Percentiles rank a stretch among this genome's conserved stretches.
phyloP scores from a whole-genome alignment of 306 rosid species.

The Lathyrus tuberosus region DNA sequence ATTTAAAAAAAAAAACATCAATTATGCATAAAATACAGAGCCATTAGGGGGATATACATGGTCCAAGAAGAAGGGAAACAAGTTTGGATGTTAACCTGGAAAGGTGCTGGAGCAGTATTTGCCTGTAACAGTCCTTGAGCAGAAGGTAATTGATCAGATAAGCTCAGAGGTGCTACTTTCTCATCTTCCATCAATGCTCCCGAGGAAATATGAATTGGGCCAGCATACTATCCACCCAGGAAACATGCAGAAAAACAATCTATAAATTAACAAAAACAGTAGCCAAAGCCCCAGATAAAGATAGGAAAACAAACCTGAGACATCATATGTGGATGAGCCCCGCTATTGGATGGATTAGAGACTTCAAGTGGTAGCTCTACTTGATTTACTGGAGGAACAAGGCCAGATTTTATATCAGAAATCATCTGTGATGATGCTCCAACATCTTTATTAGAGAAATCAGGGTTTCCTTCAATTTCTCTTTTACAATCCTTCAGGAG shows the following conservation, averaged over 20 bases:
- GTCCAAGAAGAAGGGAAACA: conserved; percentile 14
- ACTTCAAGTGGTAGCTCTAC: conserved; percentile 82
- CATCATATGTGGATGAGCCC: conserved; percentile 70
- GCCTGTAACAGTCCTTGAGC: conserved; percentile 85
- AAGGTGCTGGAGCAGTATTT: conserved; percentile 66
- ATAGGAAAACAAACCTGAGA: conserved; percentile 70
- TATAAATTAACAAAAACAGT: not conserved
- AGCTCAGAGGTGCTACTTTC: conserved; percentile 66
- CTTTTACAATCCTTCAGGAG: conserved; percentile 88
- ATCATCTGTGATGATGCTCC: conserved; percentile 81
- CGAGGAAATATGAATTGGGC: conserved; percentile 78
- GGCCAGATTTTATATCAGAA: conserved; percentile 72
- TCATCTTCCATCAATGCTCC: conserved; percentile 85
- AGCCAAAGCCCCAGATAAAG: conserved; percentile 2
- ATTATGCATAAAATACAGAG: conserved; percentile 11
- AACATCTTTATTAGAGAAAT: conserved; percentile 94
- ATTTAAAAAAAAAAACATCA: conserved; percentile 27
- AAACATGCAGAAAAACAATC: conserved; percentile 21
- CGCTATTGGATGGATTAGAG: conserved; percentile 67
- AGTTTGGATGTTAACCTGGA: conserved; percentile 58
- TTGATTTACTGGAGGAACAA: conserved; percentile 77
- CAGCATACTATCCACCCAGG: conserved; percentile 62
- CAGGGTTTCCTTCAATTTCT: conserved; percentile 99
- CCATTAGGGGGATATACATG: not conserved
- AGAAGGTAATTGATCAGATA: conserved; percentile 83